Conservation (phyloP, 2,329 filamentous ascomycete genomes). For the Emydomyces testavorans region DNA sequence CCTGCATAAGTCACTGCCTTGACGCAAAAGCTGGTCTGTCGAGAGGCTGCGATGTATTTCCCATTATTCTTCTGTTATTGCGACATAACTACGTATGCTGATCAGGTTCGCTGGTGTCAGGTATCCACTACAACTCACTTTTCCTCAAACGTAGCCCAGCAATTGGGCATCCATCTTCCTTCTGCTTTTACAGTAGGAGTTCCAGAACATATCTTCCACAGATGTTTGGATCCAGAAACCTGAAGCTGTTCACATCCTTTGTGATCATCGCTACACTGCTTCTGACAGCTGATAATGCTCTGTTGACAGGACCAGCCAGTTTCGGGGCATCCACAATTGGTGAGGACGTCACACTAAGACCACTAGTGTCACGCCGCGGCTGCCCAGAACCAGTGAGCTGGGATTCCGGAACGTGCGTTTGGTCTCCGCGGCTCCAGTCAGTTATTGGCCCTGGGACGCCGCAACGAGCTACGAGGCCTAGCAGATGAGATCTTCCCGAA, state of each 20-base stretch:
- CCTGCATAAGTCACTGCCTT: too few relatives aligned
- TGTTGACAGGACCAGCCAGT: neutral
- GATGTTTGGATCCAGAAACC: neutral
- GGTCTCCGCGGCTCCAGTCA: constrained; percentile 6
- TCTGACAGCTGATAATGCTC: neutral
- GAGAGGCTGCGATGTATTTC: neutral
- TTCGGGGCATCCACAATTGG: neutral
- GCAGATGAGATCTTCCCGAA: neutral
- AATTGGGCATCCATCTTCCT: too few relatives aligned
- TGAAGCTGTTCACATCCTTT: too few relatives aligned
- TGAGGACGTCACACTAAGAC: constrained; percentile 4
- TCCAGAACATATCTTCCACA: too few relatives aligned
- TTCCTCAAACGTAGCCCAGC: too few relatives aligned
- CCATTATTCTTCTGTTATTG: too few relatives aligned
- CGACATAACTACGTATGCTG: neutral
- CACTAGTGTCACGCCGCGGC: constrained; percentile 4
- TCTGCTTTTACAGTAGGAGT: too few relatives aligned
- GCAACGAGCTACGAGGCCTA: neutral
- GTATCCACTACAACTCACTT: constrained; percentile 1
- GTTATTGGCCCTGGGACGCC: neutral
- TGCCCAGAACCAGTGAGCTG: constrained; percentile 11
- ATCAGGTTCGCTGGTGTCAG: constrained; percentile 8
- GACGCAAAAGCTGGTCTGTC: neutral
- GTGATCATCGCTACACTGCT: neutral
- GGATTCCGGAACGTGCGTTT: constrained; percentile 8